Evolutionary conservation across 176 grass and related monocot genomes (phyloP), one percentile per base, ranked within the genome.

Genomic region (Zoysia pacifica): DNA sequence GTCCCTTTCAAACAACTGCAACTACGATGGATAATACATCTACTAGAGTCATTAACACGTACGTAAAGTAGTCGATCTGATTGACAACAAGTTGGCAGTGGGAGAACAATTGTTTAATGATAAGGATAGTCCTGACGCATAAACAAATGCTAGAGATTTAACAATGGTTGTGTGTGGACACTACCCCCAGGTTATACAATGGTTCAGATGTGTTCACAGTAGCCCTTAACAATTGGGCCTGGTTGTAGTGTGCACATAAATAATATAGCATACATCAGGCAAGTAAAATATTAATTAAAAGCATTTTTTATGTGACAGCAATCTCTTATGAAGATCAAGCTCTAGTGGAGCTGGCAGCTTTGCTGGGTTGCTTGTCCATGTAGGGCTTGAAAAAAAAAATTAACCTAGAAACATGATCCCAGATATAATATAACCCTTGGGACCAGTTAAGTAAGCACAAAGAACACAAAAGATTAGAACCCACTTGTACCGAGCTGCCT

Each of bases 391-490:
- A 45, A 82, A 78, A 82, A 78, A 73, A 78, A 6, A 38, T 78
- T 65, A 82, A 82, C 78, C 79, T 86, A 55, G 79, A 89, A 77
- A 78, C 83, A 82, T 73, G 83, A 78, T 82, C 83, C 73, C 44
- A 62, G 7, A 45, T 62, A 86, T 58, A 80, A 82, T 82, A 78
- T 43, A 75, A 11, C 13, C 62, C 16, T 68, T 48, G 73, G 87
- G 72, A 3, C 73, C 45, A 77, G 48, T 69, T 86, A 82, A 90
- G 51, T 63, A 73, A 52, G 50, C 79, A 90, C 67, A 73, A 62
- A 69, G 38, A 78, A 62, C 83, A 73, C 74, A 78, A 75, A 72
- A 69, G 62, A 81, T 68, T 63, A 55, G 62, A 67, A 67, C 67
- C 87, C 82, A 62, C 73, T 66, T 70, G 69, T 73, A 81, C 82